Evolutionary conservation across 2,329 filamentous ascomycete species (phyloP), one percentile per base, ranked within the genome.

Genomic region (Rhynchosporium secalis): DNA sequence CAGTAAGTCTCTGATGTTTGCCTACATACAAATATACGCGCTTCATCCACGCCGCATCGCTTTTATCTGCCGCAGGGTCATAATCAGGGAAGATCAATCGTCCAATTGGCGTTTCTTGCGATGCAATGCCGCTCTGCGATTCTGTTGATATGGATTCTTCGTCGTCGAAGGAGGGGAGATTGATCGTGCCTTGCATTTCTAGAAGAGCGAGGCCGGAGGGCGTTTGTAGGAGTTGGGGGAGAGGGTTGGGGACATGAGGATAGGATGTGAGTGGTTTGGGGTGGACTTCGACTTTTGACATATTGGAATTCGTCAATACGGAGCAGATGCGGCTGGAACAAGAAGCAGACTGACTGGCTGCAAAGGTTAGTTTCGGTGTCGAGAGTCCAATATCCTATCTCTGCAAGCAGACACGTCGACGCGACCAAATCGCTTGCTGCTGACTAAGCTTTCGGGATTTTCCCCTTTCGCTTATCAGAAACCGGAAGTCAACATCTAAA

Each of bases 151-250:
- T 55, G 28, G 73, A 66, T 31, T 74, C 67, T 57, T 78, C 69
- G 9, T 69, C 66, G 29, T 76, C 71, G n/a, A 73, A 69, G 2
- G 77, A 66, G 7, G 91, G 87, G 1, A 92, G 80, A 75, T 96
- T 94, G 77, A 99, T 88, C 13, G 86, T 91, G 65, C 93, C 95
- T 79, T 99, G 95, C 13, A 99, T 85, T 78, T 98, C 95, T 62
- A 99, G 81, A 51, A 99, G 81, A 20, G 94, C 94, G 46, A 97
- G 84, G 56, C 95, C 95, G 0, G 90, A 87, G 0, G 95, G 95
- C 0, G 94, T 97, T 70, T 93, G 90, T 15, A 98, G 84, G 65
- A 96, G 81, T n/a, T 83, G 76, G 1, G 95, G 95, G 4, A 98
- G 84, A 3, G 90, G 87, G 69, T 74, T 74, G 13, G 51, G 49